Conservation (phyloP, 441 rosid genomes). For the Populus hybrid region DNA sequence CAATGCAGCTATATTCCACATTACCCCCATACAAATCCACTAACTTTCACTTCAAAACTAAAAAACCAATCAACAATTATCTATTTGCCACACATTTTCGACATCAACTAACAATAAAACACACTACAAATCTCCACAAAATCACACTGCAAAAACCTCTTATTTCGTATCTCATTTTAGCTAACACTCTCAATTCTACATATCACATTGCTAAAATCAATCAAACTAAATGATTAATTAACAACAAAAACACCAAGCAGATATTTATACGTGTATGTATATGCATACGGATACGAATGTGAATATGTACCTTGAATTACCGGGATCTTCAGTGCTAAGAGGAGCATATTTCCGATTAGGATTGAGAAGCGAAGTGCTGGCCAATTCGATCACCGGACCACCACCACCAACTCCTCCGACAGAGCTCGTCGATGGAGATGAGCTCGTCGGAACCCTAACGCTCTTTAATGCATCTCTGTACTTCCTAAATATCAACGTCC, state of each 20-base stretch:
- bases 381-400: constrained; percentile 85
- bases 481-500: constrained; percentile 62
- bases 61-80: neutral
- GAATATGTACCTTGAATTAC: constrained; percentile 56
- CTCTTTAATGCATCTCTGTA: constrained; percentile 88
- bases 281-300: neutral
- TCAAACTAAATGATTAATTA: neutral
- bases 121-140: neutral
- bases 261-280: neutral
- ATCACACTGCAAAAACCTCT: neutral
- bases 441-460: constrained; percentile 59
- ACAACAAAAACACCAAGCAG: neutral
- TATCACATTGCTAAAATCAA: neutral
- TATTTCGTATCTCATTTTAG: neutral
- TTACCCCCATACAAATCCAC: neutral
- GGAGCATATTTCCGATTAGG: constrained; percentile 67
- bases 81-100: neutral
- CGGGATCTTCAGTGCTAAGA: constrained; percentile 87
- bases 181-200: neutral
- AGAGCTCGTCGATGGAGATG: constrained; percentile 31
- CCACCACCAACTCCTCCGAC: constrained; percentile 22
- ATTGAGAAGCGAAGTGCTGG: constrained; percentile 70
- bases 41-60: neutral
- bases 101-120: neutral
- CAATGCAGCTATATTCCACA: neutral